Conservation (phyloP, 2,329 filamentous ascomycete genomes). For the Calcarisporium arbuscula region DNA sequence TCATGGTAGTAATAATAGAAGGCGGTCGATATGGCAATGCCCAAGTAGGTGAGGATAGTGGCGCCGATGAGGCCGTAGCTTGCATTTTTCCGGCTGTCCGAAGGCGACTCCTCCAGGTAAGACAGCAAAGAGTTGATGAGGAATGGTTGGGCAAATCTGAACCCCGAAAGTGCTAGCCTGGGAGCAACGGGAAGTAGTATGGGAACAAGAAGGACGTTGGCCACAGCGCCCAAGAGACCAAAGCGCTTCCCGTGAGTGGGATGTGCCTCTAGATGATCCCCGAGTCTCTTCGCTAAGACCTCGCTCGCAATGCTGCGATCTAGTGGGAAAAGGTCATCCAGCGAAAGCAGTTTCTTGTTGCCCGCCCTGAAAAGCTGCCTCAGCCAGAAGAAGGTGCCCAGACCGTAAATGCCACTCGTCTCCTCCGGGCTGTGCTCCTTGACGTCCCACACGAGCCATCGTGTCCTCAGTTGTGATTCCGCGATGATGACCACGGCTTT, state of each 20-base stretch:
- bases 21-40: slow-evolving; percentile 27
- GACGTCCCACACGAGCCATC: slow-evolving; percentile 31
- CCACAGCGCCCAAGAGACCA: slow-evolving; percentile 1
- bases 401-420: slow-evolving; percentile 24
- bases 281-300: slow-evolving; percentile 13
- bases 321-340: slow-evolving; percentile 28
- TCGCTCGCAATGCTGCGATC: slow-evolving; percentile 20
- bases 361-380: slow-evolving; percentile 28
- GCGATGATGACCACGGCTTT: slow-evolving; percentile 29
- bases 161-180: slow-evolving; percentile 24
- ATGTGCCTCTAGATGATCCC: not conserved
- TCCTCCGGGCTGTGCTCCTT: slow-evolving; percentile 31
- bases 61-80: slow-evolving; percentile 39
- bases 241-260: not conserved
- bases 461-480: slow-evolving; percentile 31
- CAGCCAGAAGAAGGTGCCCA: slow-evolving; percentile 28
- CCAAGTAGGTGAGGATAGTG: slow-evolving; percentile 29
- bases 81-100: slow-evolving; percentile 11
- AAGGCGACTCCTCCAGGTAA: slow-evolving; percentile 22
- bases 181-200: slow-evolving; percentile 24
- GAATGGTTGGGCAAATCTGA: slow-evolving; percentile 32
- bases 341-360: slow-evolving; percentile 24
- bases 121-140: slow-evolving; percentile 32
- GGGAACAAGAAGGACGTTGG: slow-evolving; percentile 18
- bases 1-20: slow-evolving; percentile 4